phyloP scores from a whole-genome alignment of 148 eudicot species.

The Tetragonia tetragonoides region DNA sequence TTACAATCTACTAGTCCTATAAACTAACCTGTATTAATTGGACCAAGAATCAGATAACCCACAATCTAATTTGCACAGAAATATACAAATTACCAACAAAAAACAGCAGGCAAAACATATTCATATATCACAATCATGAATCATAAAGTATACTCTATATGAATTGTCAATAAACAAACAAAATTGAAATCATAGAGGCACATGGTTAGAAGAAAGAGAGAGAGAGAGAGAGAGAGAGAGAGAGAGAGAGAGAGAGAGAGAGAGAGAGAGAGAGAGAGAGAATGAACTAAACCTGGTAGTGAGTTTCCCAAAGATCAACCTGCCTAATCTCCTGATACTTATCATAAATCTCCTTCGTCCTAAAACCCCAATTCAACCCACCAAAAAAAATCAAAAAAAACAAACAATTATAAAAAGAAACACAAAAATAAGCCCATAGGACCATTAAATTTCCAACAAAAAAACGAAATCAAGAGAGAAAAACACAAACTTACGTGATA shows the following conservation, averaged over 20 bases:
- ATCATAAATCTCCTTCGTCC: conserved; percentile 66
- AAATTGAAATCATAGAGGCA: too few relatives aligned
- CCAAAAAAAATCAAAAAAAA: neutral
- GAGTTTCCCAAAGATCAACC: conserved; percentile 73
- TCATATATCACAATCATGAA: too few relatives aligned
- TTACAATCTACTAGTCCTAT: neutral
- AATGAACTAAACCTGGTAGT: conserved; percentile 55
- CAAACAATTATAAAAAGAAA: neutral
- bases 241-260: too few relatives aligned
- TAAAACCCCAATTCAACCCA: conserved; percentile 5
- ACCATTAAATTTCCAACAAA: neutral
- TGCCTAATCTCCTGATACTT: conserved; percentile 51
- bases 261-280: too few relatives aligned
- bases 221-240: too few relatives aligned
- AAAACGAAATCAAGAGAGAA: neutral
- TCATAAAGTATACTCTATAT: too few relatives aligned
- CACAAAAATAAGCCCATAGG: neutral
- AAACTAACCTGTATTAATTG: neutral
- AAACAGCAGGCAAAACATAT: too few relatives aligned
- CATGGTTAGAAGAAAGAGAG: too few relatives aligned
- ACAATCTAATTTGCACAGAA: neutral
- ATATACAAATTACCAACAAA: neutral
- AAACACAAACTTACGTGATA: conserved; percentile 35
- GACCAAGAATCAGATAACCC: neutral
- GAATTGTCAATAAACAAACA: too few relatives aligned